These are phyloP conservation scores for Cryptococcus sp. DNA, from an alignment of 1,284 basidiomycete genomes.

Conservation along the genomic window DNA sequence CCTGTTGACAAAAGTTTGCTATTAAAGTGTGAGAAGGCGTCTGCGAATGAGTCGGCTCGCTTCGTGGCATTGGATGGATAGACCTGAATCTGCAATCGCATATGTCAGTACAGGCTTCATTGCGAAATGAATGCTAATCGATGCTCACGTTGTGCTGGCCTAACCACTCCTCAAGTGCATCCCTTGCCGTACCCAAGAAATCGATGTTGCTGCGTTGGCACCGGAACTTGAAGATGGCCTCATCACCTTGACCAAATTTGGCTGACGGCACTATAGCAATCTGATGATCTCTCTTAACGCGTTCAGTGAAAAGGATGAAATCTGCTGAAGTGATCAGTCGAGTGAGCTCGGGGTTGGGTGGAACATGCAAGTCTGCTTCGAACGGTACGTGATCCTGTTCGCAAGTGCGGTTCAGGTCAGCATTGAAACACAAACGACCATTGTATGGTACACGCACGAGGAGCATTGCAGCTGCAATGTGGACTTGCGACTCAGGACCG, in stretches of 20 bases:
- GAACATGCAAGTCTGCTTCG: conserved; percentile 91
- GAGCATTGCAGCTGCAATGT: conserved; percentile 94
- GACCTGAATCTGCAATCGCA: conserved; percentile 45
- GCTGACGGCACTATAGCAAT: conserved; percentile 77
- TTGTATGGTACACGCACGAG: conserved; percentile 51
- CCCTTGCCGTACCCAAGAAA: conserved; percentile 82
- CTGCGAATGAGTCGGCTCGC: conserved; percentile 85
- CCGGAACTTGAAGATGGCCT: conserved; percentile 86
- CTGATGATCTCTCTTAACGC: conserved; percentile 89
- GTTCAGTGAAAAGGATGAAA: conserved; percentile 75
- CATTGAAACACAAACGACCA: not conserved
- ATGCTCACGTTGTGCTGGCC: conserved; percentile 70
- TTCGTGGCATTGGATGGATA: conserved; percentile 50
- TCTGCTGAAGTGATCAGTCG: conserved; percentile 73
- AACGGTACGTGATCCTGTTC: conserved; percentile 91
- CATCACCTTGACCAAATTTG: conserved; percentile 61
- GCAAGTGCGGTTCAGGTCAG: not conserved
- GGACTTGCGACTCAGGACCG: conserved; percentile 94
- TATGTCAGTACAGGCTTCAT: conserved; percentile 60
- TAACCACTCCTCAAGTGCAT: conserved; percentile 90
- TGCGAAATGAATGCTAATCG: conserved; percentile 32
- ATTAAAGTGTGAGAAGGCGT: conserved; percentile 95
- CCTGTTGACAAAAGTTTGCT: conserved; percentile 82
- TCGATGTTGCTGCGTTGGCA: conserved; percentile 93
- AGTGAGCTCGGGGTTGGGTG: conserved; percentile 75